Evolutionary conservation across 768 basidiomycete species (phyloP).

Genomic region (Baorangia bicolor): DNA sequence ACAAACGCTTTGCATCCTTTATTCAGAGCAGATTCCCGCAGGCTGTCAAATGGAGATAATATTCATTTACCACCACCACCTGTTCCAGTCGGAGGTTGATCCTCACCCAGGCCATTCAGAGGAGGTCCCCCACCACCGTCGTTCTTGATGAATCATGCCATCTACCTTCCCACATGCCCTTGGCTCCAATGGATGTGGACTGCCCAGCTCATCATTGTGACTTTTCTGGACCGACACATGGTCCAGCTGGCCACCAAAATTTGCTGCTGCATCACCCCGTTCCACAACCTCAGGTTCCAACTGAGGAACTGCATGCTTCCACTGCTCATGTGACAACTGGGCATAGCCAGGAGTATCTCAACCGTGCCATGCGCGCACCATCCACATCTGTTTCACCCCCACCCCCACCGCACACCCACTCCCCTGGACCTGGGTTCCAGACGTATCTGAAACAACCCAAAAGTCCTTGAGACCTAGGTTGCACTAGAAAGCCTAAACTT

Average conservation of each 20-base stretch:
- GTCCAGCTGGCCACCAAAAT: constrained; percentile 54
- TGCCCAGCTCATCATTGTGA: no score
- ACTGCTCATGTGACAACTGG: constrained; percentile 39
- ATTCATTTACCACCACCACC: constrained; percentile 60
- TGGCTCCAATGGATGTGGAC: no score
- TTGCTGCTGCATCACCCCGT: no score
- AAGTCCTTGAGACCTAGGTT: no score
- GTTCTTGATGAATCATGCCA: constrained; percentile 73
- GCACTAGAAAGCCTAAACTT: no score
- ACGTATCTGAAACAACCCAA: no score
- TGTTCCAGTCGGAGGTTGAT: constrained; percentile 43
- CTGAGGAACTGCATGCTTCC: constrained; percentile 51
- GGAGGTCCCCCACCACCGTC: constrained; percentile 81
- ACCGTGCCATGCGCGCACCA: constrained; percentile 48
- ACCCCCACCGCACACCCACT: constrained; percentile 45
- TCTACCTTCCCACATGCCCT: constrained; percentile 57
- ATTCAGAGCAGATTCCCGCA: constrained; percentile 71
- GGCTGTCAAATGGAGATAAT: constrained; percentile 40
- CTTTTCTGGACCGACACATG: constrained; percentile 47
- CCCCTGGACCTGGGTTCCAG: no score
- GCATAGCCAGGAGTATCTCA: constrained; percentile 55
- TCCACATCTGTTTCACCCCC: constrained; percentile 63
- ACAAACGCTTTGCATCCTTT: constrained; percentile 14
- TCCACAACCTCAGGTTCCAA: no score
- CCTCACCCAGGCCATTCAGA: no score